Evolutionary conservation across 2,329 filamentous ascomycete species (phyloP).

Genomic region (Aspergillus sp.): DNA sequence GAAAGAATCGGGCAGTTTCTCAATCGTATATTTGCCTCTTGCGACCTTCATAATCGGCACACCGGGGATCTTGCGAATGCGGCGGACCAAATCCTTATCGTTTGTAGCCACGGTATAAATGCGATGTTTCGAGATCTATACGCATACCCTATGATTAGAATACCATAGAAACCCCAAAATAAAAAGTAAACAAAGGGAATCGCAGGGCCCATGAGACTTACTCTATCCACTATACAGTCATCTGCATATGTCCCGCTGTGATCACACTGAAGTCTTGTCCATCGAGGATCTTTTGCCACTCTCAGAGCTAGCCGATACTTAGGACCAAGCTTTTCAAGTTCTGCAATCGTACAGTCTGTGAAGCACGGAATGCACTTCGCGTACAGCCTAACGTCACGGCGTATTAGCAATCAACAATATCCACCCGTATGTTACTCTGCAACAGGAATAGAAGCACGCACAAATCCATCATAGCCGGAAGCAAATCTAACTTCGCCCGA

Average conservation of each 20-base stretch:
- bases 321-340: slow-evolving; percentile 79
- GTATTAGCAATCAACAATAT: slow-evolving; percentile 3
- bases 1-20: slow-evolving; percentile 77
- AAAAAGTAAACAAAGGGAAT: too few species aligned
- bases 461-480: slow-evolving; percentile 83
- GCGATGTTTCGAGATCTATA: slow-evolving; percentile 52
- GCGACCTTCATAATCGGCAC: slow-evolving; percentile 66
- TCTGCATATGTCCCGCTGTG: slow-evolving; percentile 86
- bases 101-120: slow-evolving; percentile 70
- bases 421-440: neutral
- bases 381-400: slow-evolving; percentile 51
- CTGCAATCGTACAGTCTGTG: slow-evolving; percentile 72
- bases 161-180: neutral
- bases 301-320: slow-evolving; percentile 81
- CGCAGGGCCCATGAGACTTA: slow-evolving; percentile 23
- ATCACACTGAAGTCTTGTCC: slow-evolving; percentile 76
- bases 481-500: slow-evolving; percentile 77
- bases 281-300: slow-evolving; percentile 83
- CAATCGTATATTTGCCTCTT: slow-evolving; percentile 87
- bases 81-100: slow-evolving; percentile 67
- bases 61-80: slow-evolving; percentile 73
- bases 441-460: slow-evolving; percentile 3
- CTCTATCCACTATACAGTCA: slow-evolving; percentile 70
- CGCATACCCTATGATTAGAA: neutral
- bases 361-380: slow-evolving; percentile 86